Conservation (phyloP, 371 early-diverging fungal species). For the Parasitella parasitica region DNA sequence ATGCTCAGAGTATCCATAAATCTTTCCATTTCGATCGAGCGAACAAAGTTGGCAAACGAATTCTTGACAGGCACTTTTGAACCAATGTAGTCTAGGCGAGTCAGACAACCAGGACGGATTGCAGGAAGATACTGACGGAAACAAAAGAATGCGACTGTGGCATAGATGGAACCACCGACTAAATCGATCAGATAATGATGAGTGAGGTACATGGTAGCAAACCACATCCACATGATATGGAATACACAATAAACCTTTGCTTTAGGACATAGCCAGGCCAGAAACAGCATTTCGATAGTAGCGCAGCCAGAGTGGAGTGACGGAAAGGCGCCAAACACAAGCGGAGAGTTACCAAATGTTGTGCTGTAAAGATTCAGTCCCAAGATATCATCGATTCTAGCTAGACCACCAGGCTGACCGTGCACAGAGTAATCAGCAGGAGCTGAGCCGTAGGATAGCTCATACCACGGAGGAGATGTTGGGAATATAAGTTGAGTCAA, state of each 20-base stretch:
- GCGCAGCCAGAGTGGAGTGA: constrained; percentile 76
- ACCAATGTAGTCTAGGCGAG: constrained; percentile 15
- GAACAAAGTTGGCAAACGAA: constrained; percentile 9
- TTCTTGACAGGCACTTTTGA: constrained; percentile 5
- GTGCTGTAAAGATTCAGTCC: constrained; percentile 64
- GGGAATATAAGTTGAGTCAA: constrained; percentile 70
- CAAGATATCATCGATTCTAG: constrained; percentile 71
- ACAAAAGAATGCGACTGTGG: constrained; percentile 55
- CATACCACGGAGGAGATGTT: constrained; percentile 76
- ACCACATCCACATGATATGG: constrained; percentile 78
- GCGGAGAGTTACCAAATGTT: constrained; percentile 68
- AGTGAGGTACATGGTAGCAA: constrained; percentile 77
- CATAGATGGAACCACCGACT: constrained; percentile 67
- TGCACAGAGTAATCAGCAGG: constrained; percentile 71
- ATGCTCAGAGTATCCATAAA: neutral
- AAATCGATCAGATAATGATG: constrained; percentile 78
- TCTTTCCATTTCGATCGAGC: constrained; percentile 23
- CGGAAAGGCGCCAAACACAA: constrained; percentile 79
- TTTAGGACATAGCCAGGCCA: constrained; percentile 50
- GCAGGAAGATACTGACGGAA: constrained; percentile 34
- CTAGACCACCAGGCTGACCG: constrained; percentile 72
- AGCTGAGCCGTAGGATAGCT: constrained; percentile 53
- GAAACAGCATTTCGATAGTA: constrained; percentile 62
- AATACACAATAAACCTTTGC: constrained; percentile 45
- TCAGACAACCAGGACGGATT: constrained; percentile 35